These are phyloP conservation scores for Diaporthe capsici DNA, from an alignment of 2,329 filamentous ascomycete species.

Conservation along the genomic window DNA sequence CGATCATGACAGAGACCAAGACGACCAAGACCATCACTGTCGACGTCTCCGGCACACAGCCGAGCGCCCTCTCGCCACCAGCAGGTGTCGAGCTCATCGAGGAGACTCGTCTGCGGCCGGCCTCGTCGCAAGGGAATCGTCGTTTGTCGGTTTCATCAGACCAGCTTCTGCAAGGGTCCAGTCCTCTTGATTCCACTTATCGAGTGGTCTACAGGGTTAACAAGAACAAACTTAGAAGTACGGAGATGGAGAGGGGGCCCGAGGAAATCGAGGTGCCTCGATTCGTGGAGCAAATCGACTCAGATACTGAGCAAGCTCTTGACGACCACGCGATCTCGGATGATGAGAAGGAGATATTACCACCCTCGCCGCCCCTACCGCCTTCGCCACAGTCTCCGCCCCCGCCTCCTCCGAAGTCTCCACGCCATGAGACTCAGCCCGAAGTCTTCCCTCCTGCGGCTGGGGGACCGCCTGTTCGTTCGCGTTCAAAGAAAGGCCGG, in stretches of 20 bases:
- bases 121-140: conserved; percentile 48
- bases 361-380: conserved; percentile 40
- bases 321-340: conserved; percentile 45
- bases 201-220: conserved; percentile 73
- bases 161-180: conserved; percentile 41
- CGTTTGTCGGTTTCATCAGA: conserved; percentile 37
- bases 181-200: conserved; percentile 55
- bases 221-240: conserved; percentile 63
- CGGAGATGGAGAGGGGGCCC: conserved; percentile 49
- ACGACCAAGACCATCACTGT: conserved; percentile 76
- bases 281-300: conserved; percentile 47
- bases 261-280: conserved; percentile 39
- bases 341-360: conserved; percentile 45
- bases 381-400: conserved; percentile 41
- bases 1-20: conserved; percentile 70
- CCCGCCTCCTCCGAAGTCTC: conserved; percentile 45
- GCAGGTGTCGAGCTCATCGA: conserved; percentile 73
- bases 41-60: conserved; percentile 68
- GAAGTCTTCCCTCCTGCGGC: not conserved
- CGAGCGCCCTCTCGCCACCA: conserved; percentile 66
- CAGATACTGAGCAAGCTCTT: conserved; percentile 46
- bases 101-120: conserved; percentile 56
- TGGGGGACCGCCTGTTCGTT: not conserved
- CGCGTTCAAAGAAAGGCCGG: conserved; percentile 1
- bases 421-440: not conserved